These are phyloP conservation scores for Coemansia sp. DNA, from an alignment of 192 early-diverging fungal species.

Conservation along the genomic window DNA sequence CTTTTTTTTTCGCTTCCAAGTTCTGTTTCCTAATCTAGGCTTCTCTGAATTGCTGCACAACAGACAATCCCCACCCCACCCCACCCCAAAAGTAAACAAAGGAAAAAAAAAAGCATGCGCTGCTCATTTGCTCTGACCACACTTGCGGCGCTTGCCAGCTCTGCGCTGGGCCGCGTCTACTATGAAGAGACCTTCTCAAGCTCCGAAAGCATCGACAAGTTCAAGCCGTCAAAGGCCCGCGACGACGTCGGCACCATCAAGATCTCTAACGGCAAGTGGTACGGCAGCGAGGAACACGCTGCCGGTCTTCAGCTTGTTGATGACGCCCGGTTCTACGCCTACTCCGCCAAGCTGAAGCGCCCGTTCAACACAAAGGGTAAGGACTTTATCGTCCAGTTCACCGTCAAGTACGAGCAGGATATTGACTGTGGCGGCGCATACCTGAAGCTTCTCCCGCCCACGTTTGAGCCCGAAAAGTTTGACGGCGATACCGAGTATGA, in stretches of 20 bases:
- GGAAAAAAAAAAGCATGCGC: slow-evolving; percentile 30
- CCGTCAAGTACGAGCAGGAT: slow-evolving; percentile 86
- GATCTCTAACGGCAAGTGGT: slow-evolving; percentile 74
- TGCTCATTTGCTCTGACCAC: slow-evolving; percentile 46
- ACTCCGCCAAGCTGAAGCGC: slow-evolving; percentile 70
- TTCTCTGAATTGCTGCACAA: too few relatives aligned
- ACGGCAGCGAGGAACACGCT: slow-evolving; percentile 63
- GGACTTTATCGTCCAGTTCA: slow-evolving; percentile 83
- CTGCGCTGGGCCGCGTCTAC: slow-evolving; percentile 66
- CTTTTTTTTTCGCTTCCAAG: slow-evolving; percentile 2
- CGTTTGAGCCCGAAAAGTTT: slow-evolving; percentile 75
- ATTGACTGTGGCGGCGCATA: slow-evolving; percentile 94
- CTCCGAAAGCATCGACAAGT: slow-evolving; percentile 58
- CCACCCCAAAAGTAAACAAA: slow-evolving; percentile 4
- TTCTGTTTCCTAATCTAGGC: too few relatives aligned
- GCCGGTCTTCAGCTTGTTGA: slow-evolving; percentile 77
- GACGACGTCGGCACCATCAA: slow-evolving; percentile 74
- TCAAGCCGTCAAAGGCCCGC: slow-evolving; percentile 65
- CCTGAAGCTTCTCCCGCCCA: slow-evolving; percentile 82
- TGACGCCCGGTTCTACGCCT: slow-evolving; percentile 84
- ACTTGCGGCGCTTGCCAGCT: slow-evolving; percentile 42
- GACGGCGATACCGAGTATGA: slow-evolving; percentile 81
- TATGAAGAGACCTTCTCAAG: slow-evolving; percentile 84
- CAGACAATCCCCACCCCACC: not conserved
- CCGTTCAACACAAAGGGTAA: slow-evolving; percentile 81